Base-by-base conservation (phyloP, 2,329 filamentous ascomycete genomes). In the Chaetomium olivaceum region DNA sequence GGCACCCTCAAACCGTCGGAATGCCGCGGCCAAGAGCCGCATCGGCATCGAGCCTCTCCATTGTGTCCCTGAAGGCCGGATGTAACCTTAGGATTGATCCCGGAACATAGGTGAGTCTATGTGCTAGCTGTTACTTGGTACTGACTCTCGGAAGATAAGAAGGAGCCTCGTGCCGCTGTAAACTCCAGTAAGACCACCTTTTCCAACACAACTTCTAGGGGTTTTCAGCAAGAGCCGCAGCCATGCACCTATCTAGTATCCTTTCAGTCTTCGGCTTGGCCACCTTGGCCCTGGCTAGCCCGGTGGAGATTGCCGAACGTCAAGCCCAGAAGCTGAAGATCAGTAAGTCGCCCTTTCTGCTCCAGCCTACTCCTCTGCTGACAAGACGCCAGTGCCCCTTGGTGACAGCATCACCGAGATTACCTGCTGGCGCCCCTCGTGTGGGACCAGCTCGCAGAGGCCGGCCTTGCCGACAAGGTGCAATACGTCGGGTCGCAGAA, bases 321-420 rank as follows among this genome's bases (percentile, higher is more conserved):
- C 70, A 72, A 46, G 51, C 67, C 4, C 50, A 67, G 46, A 71
- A 72, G 64, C 64, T 72, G 16, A 61, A 56, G 27, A 71, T 72
- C 50, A 72, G 70, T 72, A 59, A 16, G 25, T n/a, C 4, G 23
- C 39, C 25, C 12, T 29, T 43, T 27, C 23, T 21, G 3, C 62
- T 57, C 21, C 5, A 27, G 8, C 3, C 11, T 19, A 14, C 8
- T 36, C 1, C n/a, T 9, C 11, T 27, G 14, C 48, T 58, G 43
- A 59, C 60, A 29, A 43, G 1, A 16, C 9, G 23, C 14, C 39
- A 78, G 77, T 80, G 78, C 78, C 77, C 5, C 74, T 81, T 16
- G 80, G 80, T 6, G 79, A 81, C 71, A 78, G 75, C 66, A 80
- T 82, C 70, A 82, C 80, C 1, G 79, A 80, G 65, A 78, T 80